Evolutionary conservation across 192 early-diverging fungal species (phyloP), one percentile per base, ranked within the genome.

Genomic region (Chytriomyces sp.): DNA sequence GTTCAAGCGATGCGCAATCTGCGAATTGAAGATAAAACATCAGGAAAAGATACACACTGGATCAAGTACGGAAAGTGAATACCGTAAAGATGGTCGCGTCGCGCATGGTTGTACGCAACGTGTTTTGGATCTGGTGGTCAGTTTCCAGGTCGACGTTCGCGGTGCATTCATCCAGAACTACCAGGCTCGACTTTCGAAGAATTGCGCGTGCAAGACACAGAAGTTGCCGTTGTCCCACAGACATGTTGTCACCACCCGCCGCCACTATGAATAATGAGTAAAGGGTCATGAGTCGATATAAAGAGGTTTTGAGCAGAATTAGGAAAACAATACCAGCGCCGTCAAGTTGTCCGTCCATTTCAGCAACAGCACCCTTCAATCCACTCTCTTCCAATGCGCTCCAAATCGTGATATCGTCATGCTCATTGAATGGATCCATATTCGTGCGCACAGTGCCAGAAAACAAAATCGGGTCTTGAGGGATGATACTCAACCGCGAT

Each of bases 401-500:
- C 89, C 89, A 90, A 0, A 87, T 35, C 50, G 85, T 87, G 7
- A 81, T 76, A 68, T 94, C 93, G 0, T 79, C 81, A 73, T 91
- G 85, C 45, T 83, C 76, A 61, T 78, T 69, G 45, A 91, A 83
- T 18, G 91, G 93, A 65, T 94, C 94, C 6, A 96, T 76, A 72
- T 96, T 96, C 23, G 67, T 78, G 45, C 83, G 80, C 50, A 82
- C 77, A 0, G 83, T 76, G 45, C 83, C 84, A 48, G 77, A 86
- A 45, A 88, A 88, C 43, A 88, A 71, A n/a, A 93, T 88, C 5
- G 94, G 94, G 50, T 96, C 95, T 83, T 98, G 94, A 35, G 95
- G 94, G 76, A 98, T 94, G 60, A 98, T 93, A n/a, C 20, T 20
- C 13, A 59, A n/a, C 6, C 77, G 0, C 13, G 35, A 50, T 3